A percentile compares a stretch with the other conserved stretches of the same genome.
Conservation (phyloP, 2,329 filamentous ascomycete species). For the Aspergillus jensenii region DNA sequence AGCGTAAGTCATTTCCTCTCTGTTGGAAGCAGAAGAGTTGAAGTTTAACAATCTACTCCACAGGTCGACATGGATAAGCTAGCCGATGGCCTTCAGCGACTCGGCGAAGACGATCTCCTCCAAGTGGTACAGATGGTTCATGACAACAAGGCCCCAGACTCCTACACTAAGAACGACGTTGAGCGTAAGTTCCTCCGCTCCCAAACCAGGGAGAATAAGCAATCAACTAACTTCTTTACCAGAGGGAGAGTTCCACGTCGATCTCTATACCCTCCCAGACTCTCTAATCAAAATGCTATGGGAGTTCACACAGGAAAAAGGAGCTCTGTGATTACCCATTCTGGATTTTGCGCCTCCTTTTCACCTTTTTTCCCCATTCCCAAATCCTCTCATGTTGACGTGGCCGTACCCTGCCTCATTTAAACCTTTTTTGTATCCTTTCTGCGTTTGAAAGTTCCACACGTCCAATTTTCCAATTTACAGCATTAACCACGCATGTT, state of each 20-base stretch:
- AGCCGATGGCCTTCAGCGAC: constrained; percentile 83
- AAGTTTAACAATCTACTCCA: not conserved
- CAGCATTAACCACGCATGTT: not conserved
- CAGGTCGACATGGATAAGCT: constrained; percentile 92
- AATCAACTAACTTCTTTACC: constrained; percentile 32
- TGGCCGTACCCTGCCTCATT: not conserved
- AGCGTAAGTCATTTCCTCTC: constrained; percentile 41
- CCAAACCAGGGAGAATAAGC: not conserved
- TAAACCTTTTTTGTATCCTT: not conserved
- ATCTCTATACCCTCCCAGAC: constrained; percentile 96
- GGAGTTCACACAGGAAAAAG: constrained; percentile 68
- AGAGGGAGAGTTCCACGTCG: constrained; percentile 97
- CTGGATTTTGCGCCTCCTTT: not conserved
- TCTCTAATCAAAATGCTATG: constrained; percentile 87
- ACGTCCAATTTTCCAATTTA: not conserved
- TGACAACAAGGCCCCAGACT: constrained; percentile 91
- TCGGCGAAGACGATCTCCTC: constrained; percentile 88
- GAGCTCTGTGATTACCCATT: constrained; percentile 30
- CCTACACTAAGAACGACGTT: constrained; percentile 95
- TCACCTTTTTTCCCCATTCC: not conserved
- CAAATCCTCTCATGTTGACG: not conserved
- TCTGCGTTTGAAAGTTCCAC: not conserved
- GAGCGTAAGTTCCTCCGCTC: constrained; percentile 67
- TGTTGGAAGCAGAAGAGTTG: not conserved
- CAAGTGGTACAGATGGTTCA: constrained; percentile 98